Evolutionary conservation across 2,329 filamentous ascomycete species (phyloP).

Genomic region (Aspergillus intermedius): DNA sequence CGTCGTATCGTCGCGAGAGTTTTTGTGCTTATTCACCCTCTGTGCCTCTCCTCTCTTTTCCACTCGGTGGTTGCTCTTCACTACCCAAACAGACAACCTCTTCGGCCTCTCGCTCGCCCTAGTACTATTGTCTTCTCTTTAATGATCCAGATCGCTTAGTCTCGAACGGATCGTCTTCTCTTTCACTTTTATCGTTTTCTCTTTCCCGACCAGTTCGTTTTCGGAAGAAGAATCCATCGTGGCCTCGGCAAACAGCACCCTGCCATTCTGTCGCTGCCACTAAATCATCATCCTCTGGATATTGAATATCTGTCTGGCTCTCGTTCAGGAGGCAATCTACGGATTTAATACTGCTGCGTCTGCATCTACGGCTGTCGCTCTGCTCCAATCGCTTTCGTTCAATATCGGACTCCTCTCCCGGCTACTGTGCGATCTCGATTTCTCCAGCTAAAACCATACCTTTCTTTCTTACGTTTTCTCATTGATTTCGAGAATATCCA

Average conservation of each 20-base stretch:
- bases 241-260: no score
- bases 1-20: conserved; percentile 5
- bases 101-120: not conserved
- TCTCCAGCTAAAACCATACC: no score
- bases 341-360: not conserved
- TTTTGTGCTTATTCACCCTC: not conserved
- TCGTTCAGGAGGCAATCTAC: not conserved
- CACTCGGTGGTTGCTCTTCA: conserved; percentile 4
- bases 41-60: conserved; percentile 6
- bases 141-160: not conserved
- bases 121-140: not conserved
- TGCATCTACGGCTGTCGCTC: no score
- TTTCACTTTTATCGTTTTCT: not conserved
- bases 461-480: no score
- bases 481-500: not conserved
- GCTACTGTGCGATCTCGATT: no score
- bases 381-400: no score
- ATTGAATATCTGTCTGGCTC: no score
- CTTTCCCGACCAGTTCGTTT: not conserved
- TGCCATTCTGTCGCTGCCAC: no score
- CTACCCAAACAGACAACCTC: not conserved
- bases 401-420: no score
- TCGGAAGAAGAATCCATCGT: no score
- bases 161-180: not conserved
- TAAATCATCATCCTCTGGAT: no score